These are phyloP conservation scores for Cyberlindnera meyerae DNA, from an alignment of 805 yeast genomes.

Conservation along the genomic window DNA sequence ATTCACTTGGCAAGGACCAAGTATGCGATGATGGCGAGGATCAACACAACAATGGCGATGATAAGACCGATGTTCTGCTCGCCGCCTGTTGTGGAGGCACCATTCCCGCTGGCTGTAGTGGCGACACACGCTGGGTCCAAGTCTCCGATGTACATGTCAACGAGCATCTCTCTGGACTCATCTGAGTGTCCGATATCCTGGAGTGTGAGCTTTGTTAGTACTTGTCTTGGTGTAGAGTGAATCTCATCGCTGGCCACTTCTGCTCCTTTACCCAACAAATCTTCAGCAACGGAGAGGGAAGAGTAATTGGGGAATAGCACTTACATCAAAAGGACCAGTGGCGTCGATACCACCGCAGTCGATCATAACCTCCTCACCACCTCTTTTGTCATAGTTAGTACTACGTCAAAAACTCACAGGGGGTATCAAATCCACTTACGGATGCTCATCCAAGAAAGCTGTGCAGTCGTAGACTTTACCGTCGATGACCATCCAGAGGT, in stretches of 20 bases:
- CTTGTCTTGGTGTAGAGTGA: not conserved
- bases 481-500: constrained; percentile 80
- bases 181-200: constrained; percentile 97
- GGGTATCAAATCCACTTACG: too few species aligned
- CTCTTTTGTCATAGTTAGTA: constrained; percentile 41
- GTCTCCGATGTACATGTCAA: constrained; percentile 67
- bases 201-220: constrained; percentile 25
- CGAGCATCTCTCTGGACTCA: constrained; percentile 80
- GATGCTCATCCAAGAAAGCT: constrained; percentile 47
- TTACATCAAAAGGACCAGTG: constrained; percentile 66
- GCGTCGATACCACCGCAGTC: constrained; percentile 85
- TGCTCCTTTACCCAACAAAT: too few species aligned
- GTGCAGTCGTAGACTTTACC: constrained; percentile 71
- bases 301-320: constrained; percentile 24
- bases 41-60: constrained; percentile 18
- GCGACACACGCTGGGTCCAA: constrained; percentile 56
- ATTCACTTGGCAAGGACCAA: constrained; percentile 9
- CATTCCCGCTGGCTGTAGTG: constrained; percentile 18
- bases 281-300: too few species aligned
- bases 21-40: constrained; percentile 22
- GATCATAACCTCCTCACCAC: constrained; percentile 81
- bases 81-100: constrained; percentile 13
- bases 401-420: too few species aligned
- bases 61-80: constrained; percentile 23
- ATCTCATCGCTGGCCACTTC: not conserved